A percentile compares a stretch with the other conserved stretches of the same genome.
phyloP scores from a whole-genome alignment of 139 green algal species.

The Dunaliella primolecta region DNA sequence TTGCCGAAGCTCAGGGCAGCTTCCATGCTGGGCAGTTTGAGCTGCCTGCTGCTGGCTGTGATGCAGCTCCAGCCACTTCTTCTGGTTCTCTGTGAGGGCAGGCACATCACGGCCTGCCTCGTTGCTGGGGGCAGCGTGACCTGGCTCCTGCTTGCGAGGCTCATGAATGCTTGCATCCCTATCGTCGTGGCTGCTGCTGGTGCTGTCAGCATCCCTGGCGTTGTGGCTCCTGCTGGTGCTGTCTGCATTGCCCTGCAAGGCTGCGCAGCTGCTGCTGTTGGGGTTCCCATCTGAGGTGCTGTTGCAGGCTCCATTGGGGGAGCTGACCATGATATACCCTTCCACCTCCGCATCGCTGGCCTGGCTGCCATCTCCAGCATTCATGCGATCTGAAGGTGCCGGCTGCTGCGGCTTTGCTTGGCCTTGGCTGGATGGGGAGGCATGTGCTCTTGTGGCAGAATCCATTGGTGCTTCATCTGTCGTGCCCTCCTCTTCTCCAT shows the following conservation, averaged over 20 bases:
- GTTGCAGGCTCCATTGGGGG: too few species aligned
- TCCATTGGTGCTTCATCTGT: background rate
- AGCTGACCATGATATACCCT: background rate
- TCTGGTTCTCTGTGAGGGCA: conserved; percentile 35
- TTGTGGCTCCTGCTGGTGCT: background rate
- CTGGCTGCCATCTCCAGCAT: background rate
- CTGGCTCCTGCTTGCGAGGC: background rate
- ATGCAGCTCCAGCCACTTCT: conserved; percentile 36
- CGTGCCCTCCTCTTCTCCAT: background rate
- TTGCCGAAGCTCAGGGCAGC: background rate
- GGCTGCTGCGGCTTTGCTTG: too few species aligned
- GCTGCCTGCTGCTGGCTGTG: background rate
- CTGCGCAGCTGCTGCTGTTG: too few species aligned
- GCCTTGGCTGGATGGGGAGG: background rate
- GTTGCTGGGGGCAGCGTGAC: background rate
- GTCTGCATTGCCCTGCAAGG: background rate
- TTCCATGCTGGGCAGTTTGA: background rate
- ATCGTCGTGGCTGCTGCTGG: background rate
- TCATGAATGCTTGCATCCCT: background rate
- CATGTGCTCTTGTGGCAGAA: too few species aligned
- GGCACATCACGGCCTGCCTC: background rate
- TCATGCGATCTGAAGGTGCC: background rate
- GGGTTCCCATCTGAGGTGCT: too few species aligned
- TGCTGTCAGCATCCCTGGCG: background rate
- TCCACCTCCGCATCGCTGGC: background rate